Percentiles rank a stretch among this genome's conserved stretches.
Evolutionary conservation across 257 asterid genomes (phyloP).

Genomic region (Solanum appendiculatum): DNA sequence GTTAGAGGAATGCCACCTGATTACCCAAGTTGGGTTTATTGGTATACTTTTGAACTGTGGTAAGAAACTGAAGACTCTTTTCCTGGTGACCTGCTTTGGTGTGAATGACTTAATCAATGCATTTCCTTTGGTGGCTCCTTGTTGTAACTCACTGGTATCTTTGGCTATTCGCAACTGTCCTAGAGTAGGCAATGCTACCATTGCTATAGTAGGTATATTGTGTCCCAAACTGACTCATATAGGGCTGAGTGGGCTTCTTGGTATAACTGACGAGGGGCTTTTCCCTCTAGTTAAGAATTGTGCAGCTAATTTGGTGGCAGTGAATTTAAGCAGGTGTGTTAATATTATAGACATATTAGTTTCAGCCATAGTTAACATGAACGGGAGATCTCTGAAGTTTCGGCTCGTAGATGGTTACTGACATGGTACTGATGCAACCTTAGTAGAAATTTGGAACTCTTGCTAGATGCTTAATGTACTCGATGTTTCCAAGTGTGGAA

Average conservation of each 20-base stretch:
- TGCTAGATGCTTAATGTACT: conserved; percentile 52
- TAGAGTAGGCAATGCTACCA: conserved; percentile 35
- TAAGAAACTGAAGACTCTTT: conserved; percentile 47
- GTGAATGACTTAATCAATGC: conserved; percentile 29
- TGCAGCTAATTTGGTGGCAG: conserved; percentile 51
- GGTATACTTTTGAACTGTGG: conserved; percentile 44
- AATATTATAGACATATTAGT: conserved; percentile 44
- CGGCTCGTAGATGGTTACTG: conserved; percentile 60
- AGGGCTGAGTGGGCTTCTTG: conserved; percentile 37
- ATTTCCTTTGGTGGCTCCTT: conserved; percentile 18
- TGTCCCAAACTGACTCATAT: conserved; percentile 50
- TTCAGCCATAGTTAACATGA: conserved; percentile 35
- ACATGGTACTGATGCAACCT: conserved; percentile 39
- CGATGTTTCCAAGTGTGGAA: conserved; percentile 42
- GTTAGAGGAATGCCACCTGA: conserved; percentile 61
- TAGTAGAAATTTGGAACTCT: conserved; percentile 37
- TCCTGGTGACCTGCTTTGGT: conserved; percentile 61
- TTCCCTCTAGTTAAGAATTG: conserved; percentile 41
- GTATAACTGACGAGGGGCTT: conserved; percentile 50
- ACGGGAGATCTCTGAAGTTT: conserved; percentile 40
- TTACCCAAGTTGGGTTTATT: conserved; percentile 52
- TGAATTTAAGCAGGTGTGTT: conserved; percentile 53
- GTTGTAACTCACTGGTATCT: conserved; percentile 34
- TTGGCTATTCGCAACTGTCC: conserved; percentile 58
- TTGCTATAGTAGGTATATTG: conserved; percentile 32